phyloP scores from a whole-genome alignment of 306 rosid species.

The Carpinus viminea region DNA sequence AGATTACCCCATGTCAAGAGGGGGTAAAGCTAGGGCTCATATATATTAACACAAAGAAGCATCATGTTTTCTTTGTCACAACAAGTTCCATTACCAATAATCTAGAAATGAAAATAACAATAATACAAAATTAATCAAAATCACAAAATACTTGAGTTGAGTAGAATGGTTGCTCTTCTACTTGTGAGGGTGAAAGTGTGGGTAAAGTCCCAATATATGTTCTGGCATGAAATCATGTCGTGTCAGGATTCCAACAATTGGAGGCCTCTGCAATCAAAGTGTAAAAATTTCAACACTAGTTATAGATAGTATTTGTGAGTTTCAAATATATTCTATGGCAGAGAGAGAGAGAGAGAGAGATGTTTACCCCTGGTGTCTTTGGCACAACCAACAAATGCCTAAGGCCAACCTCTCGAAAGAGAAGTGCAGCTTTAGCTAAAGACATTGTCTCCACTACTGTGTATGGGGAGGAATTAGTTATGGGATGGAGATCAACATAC shows the following conservation, averaged over 20 bases:
- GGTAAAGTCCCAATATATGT: slow-evolving; percentile 64
- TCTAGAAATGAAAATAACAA: background rate
- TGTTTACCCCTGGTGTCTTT: slow-evolving; percentile 58
- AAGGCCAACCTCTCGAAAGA: slow-evolving; percentile 68
- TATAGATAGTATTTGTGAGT: background rate
- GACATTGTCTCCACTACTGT: slow-evolving; percentile 76
- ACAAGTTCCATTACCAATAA: background rate
- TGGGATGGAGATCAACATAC: slow-evolving; percentile 76
- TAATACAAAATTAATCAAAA: background rate
- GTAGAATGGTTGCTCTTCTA: slow-evolving; percentile 19
- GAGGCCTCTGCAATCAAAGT: slow-evolving; percentile 61
- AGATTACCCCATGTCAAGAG: no score
- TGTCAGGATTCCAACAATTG: slow-evolving; percentile 65
- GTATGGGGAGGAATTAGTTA: slow-evolving; percentile 60
- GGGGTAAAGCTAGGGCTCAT: background rate
- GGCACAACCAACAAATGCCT: slow-evolving; percentile 78
- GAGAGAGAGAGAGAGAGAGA: background rate
- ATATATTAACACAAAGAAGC: background rate
- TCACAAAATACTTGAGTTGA: background rate
- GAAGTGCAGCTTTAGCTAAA: slow-evolving; percentile 67
- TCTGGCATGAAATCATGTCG: slow-evolving; percentile 76
- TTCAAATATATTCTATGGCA: no score
- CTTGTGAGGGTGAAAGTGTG: slow-evolving; percentile 43
- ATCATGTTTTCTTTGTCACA: background rate
- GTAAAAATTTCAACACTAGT: background rate